Conservation (phyloP, 176 grass and related monocot species). For the Lolium multiflorum region DNA sequence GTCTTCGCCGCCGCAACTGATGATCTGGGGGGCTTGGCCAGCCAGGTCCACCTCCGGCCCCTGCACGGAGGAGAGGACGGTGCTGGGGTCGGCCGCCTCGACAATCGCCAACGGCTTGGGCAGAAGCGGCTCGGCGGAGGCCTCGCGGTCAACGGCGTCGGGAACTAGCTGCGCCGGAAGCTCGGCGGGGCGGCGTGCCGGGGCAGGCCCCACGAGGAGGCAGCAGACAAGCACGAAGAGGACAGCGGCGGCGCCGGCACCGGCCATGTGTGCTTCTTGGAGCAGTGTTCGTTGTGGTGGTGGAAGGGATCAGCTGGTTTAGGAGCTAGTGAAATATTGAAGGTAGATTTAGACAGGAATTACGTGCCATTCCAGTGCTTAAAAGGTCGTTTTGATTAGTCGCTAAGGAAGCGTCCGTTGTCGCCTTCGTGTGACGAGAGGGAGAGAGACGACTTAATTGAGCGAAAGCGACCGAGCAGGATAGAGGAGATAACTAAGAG, state of each 20-base stretch:
- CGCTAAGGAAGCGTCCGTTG: conserved; percentile 36
- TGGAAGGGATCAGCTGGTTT: background rate
- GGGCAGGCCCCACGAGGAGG: conserved; percentile 37
- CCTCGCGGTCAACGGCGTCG: conserved; percentile 11
- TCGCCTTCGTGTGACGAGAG: conserved; percentile 36
- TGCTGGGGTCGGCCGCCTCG: background rate
- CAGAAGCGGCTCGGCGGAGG: conserved; percentile 16
- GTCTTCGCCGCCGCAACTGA: conserved; percentile 34
- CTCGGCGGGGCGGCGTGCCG: conserved; percentile 19
- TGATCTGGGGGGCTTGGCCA: background rate
- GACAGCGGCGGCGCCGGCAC: background rate
- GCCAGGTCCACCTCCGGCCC: background rate
- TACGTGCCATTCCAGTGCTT: background rate
- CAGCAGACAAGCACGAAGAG: conserved; percentile 31
- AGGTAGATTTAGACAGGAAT: background rate
- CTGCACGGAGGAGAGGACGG: background rate
- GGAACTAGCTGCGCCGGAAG: background rate
- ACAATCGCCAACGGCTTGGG: background rate
- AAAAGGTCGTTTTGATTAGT: conserved; percentile 34
- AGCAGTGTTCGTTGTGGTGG: background rate
- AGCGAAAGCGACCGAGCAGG: background rate
- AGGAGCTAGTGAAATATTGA: background rate
- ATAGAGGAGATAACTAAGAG: background rate
- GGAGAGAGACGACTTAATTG: conserved; percentile 10
- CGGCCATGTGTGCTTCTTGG: conserved; percentile 31